Evolutionary conservation across 108 stramenopile genomes (phyloP), one percentile per base, ranked within the genome.

Genomic region (Cyclostephanos tholiformis): DNA sequence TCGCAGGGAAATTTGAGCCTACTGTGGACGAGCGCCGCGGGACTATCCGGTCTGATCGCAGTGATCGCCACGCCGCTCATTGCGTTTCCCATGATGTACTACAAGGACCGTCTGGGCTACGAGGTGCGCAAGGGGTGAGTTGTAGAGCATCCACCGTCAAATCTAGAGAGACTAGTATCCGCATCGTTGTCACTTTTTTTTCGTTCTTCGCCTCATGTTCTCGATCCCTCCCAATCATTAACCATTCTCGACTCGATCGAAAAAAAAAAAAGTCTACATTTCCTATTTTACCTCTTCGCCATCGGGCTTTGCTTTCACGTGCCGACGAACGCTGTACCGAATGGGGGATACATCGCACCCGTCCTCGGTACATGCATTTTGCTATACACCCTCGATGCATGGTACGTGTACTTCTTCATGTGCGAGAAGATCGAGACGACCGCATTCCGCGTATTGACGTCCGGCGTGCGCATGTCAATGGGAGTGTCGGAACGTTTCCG

Each of bases 391-490:
- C 38, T 85, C 4, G 84, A 85, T 65, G 53, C 69, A 0, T 25
- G 46, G 20, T 81, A 76, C 36, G 68, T 62, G 41, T 69, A 77
- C 27, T 43, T 80, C 32, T 77, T 72, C 71, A 85, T 85, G 84
- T 72, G 75, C 9, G 84, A 85, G 50, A 80, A 80, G 32, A 80
- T 85, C 0, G 76, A 80, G 22, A 81, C 79, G 2, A 72, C 79
- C 1, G 20, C 58, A 2, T 75, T 67, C 32, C 65, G 75, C 41
- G 83, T 80, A 10, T 25, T 84, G 10, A 39, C 77, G 4, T 50
- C 61, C 17, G 83, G 83, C 13, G 83, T 80, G 19, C 68, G 69
- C 19, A 71, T 84, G 51, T 70, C 78, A 0, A 75, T 84, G 83
- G 39, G 49, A 16, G 79, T 80, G 2, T 80, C 78, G 20, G 56